These are phyloP conservation scores for Cercospora sp. DNA, from an alignment of 2,329 filamentous ascomycete species.

Conservation along the genomic window DNA sequence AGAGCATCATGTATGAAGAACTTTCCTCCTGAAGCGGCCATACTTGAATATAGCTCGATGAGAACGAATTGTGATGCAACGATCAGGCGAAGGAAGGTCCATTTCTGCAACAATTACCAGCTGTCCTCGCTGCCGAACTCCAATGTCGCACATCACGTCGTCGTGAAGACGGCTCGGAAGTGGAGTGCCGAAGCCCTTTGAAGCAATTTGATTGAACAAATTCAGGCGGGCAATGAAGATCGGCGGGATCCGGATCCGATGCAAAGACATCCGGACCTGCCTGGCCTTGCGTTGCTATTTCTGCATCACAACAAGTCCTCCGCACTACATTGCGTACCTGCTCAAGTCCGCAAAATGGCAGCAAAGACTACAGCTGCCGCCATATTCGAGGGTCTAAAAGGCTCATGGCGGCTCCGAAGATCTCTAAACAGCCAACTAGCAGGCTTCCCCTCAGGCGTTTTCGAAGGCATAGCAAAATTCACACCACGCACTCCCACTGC, in stretches of 20 bases:
- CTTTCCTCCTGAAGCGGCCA: conserved; percentile 31
- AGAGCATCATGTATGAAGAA: conserved; percentile 53
- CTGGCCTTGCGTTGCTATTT: not conserved
- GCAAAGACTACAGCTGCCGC: conserved; percentile 17
- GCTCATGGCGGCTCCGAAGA: conserved; percentile 40
- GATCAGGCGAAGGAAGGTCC: not conserved
- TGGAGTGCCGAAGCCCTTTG: not conserved
- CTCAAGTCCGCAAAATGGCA: not conserved
- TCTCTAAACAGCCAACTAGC: conserved; percentile 37
- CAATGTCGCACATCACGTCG: not conserved
- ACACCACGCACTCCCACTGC: conserved; percentile 35
- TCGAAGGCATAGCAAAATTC: conserved; percentile 41
- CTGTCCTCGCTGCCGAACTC: not conserved
- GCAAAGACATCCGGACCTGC: not conserved
- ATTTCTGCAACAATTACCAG: not conserved
- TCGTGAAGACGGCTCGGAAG: conserved; percentile 7
- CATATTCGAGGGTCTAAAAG: conserved; percentile 39
- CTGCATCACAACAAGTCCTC: not conserved
- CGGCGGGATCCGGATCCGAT: not conserved
- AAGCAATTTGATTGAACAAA: not conserved
- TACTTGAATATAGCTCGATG: not conserved
- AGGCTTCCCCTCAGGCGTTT: conserved; percentile 40
- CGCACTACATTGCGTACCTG: not conserved
- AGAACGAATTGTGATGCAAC: not conserved
- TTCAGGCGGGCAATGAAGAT: not conserved